Percentiles rank a stretch among this genome's conserved stretches.
Conservation (phyloP, 805 yeast genomes). For the Saccharomycopsis sp. region DNA sequence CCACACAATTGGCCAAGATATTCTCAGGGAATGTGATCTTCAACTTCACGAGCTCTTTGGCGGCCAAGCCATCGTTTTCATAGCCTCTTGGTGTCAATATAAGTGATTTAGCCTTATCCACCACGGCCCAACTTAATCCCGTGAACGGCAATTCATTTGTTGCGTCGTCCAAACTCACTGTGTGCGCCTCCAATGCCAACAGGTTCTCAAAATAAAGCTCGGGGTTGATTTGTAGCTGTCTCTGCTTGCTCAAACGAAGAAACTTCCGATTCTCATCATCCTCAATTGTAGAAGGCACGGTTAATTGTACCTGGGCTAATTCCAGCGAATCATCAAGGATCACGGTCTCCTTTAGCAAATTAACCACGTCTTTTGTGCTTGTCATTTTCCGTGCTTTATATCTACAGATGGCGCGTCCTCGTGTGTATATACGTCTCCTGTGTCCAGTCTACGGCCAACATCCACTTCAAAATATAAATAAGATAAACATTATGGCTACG, state of each 20-base stretch:
- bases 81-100: neutral
- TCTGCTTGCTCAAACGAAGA: neutral
- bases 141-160: neutral
- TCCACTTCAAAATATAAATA: no score
- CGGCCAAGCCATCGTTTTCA: neutral
- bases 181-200: neutral
- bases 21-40: neutral
- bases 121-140: slow-evolving; percentile 3
- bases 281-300: slow-evolving; percentile 4
- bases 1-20: neutral
- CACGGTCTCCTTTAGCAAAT: neutral
- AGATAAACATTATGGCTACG: no score
- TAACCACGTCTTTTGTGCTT: neutral
- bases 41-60: neutral
- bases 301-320: neutral
- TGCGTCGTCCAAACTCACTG: neutral
- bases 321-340: neutral
- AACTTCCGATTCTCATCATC: neutral
- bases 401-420: neutral
- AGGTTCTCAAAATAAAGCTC: slow-evolving; percentile 5
- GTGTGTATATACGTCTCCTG: neutral
- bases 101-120: neutral
- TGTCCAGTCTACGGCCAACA: no score
- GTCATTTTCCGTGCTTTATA: neutral
- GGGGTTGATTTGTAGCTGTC: slow-evolving; percentile 8